These are phyloP conservation scores for Hymenoscyphus scutula DNA, from an alignment of 2,329 filamentous ascomycete species.

Conservation along the genomic window DNA sequence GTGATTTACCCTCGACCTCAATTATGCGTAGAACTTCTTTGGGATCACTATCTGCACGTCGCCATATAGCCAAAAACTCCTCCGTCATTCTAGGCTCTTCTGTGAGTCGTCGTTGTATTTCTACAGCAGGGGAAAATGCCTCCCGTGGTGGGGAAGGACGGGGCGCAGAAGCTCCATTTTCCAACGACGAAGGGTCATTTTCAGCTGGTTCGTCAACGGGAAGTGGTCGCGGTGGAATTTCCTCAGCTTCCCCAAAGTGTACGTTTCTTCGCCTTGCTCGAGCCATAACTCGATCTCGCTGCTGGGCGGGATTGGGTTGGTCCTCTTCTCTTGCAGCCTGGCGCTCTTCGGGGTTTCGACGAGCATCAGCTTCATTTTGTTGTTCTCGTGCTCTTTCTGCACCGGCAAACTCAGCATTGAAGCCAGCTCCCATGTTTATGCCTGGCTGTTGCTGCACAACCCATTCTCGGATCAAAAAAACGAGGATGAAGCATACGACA, in stretches of 20 bases:
- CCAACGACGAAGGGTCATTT: constrained; percentile 7
- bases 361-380: constrained; percentile 18
- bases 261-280: constrained; percentile 26
- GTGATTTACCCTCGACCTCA: constrained; percentile 56
- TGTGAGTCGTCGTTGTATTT: constrained; percentile 30
- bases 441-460: constrained; percentile 97
- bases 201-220: constrained; percentile 4
- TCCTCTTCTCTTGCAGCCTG: constrained; percentile 3
- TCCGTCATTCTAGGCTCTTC: constrained; percentile 34
- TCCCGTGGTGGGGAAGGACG: constrained; percentile 26
- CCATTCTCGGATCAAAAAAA: constrained; percentile 95
- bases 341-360: constrained; percentile 9
- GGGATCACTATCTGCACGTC: constrained; percentile 57
- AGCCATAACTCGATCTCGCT: constrained; percentile 27
- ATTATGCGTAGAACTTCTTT: constrained; percentile 60
- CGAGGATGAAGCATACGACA: constrained; percentile 91
- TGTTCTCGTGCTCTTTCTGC: constrained; percentile 37
- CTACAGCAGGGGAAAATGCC: constrained; percentile 28
- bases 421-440: constrained; percentile 70
- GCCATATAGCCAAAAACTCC: constrained; percentile 55
- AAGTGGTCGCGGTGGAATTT: constrained; percentile 7
- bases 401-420: constrained; percentile 55
- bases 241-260: constrained; percentile 20
- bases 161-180: constrained; percentile 13
- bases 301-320: constrained; percentile 14